These are phyloP conservation scores for Apiotrichum siamense DNA, from an alignment of 1,284 basidiomycete genomes.

Conservation along the genomic window DNA sequence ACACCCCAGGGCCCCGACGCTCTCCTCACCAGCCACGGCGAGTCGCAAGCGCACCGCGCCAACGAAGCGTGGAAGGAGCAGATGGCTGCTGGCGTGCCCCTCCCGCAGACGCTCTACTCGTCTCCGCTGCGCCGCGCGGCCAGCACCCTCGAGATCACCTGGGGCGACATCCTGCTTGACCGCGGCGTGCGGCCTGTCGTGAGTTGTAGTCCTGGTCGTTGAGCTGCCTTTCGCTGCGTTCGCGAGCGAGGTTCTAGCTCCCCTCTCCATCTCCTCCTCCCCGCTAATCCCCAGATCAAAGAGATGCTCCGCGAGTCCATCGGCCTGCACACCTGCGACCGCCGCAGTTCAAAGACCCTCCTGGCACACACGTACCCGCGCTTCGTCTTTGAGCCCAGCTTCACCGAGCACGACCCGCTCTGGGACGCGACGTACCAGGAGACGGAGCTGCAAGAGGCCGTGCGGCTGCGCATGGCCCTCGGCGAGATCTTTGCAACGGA, in stretches of 20 bases:
- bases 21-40: conserved; percentile 25
- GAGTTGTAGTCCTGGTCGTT: neutral
- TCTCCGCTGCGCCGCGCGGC: conserved; percentile 31
- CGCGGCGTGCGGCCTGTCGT: conserved; percentile 7
- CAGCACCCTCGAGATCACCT: conserved; percentile 35
- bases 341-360: conserved; percentile 26
- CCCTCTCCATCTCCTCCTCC: no score
- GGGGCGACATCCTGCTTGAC: conserved; percentile 27
- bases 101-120: conserved; percentile 34
- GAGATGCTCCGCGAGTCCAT: conserved; percentile 32
- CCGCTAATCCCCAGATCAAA: conserved; percentile 20
- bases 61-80: conserved; percentile 35
- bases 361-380: conserved; percentile 22
- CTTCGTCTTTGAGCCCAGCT: conserved; percentile 32
- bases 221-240: neutral
- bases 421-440: conserved; percentile 36
- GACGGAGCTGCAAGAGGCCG: conserved; percentile 21
- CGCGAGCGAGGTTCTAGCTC: no score
- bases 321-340: conserved; percentile 40
- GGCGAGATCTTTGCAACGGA: conserved; percentile 40
- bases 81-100: conserved; percentile 20
- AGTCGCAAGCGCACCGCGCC: conserved; percentile 23
- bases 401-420: conserved; percentile 38
- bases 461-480: conserved; percentile 25
- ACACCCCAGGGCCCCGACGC: conserved; percentile 39